Percentiles rank a stretch among this genome's conserved stretches.
Evolutionary conservation across 306 rosid species (phyloP).

Genomic region (Cicer arietinum): DNA sequence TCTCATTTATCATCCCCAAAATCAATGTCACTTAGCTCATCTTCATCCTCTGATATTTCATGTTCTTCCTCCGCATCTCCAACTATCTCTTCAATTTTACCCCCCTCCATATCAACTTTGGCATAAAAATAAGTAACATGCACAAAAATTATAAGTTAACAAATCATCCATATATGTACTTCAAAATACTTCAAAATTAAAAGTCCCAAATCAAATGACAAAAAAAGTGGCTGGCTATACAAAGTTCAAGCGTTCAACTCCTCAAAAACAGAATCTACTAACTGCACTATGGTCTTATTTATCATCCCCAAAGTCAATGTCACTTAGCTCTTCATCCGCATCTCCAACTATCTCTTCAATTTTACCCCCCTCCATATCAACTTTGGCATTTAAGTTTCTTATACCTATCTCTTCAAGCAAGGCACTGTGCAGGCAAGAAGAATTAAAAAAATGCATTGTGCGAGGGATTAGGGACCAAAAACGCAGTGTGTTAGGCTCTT

Average conservation of each 20-base stretch:
- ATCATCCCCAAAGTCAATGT: background rate
- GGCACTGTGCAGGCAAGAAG: background rate
- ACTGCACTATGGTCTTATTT: background rate
- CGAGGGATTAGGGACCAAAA: too few species aligned
- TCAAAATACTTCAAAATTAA: background rate
- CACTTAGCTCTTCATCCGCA: background rate
- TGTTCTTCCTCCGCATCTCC: background rate
- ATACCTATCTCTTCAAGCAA: background rate
- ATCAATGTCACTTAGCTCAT: background rate
- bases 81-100: slow-evolving; percentile 8
- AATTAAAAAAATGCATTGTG: too few species aligned
- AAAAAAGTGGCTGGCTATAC: background rate
- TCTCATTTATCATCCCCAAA: background rate
- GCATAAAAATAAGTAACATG: background rate
- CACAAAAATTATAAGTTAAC: background rate
- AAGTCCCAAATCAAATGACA: background rate
- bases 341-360: background rate
- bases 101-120: background rate
- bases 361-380: background rate
- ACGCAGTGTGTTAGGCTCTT: too few species aligned
- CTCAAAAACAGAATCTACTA: background rate
- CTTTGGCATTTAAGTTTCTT: background rate
- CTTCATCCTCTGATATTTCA: background rate
- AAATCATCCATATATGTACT: background rate
- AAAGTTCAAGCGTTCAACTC: background rate